A percentile compares a stretch with the other conserved stretches of the same genome.
Conservation (phyloP, 2,329 filamentous ascomycete genomes). For the Pseudogymnoascus sp. region DNA sequence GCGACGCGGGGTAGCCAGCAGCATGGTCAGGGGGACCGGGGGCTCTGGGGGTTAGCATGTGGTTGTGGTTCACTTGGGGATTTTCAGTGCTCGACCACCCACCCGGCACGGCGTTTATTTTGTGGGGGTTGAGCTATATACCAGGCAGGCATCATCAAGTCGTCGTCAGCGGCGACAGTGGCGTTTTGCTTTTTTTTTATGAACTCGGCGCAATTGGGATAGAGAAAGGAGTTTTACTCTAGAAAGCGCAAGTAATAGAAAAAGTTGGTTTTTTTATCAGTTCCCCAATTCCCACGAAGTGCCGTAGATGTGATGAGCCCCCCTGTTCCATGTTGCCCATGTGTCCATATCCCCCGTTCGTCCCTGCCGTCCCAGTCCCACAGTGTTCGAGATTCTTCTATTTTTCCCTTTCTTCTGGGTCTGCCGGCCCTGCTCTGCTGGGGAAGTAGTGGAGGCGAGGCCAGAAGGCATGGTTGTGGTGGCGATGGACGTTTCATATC, state of each 20-base stretch:
- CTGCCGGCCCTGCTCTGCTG: not conserved
- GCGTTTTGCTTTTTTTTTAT: not conserved
- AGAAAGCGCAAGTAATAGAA: not conserved
- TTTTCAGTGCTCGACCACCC: not conserved
- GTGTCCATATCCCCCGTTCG: no score
- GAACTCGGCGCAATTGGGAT: constrained; percentile 1
- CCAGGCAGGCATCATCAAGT: not conserved
- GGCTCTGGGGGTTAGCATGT: not conserved
- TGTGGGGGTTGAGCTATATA: constrained; percentile 5
- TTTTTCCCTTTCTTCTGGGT: not conserved
- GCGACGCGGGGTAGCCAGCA: not conserved
- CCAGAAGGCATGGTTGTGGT: not conserved
- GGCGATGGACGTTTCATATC: not conserved
- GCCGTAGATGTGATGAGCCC: not conserved
- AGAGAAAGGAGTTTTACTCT: not conserved
- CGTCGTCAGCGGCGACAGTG: not conserved
- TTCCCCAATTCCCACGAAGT: not conserved
- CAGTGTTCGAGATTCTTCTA: not conserved
- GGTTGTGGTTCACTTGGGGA: not conserved
- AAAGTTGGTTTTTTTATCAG: not conserved
- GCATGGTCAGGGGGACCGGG: not conserved
- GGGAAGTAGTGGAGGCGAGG: not conserved
- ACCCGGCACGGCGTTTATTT: not conserved
- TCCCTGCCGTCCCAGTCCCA: not conserved
- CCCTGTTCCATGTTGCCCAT: not conserved